A percentile compares a stretch with the other conserved stretches of the same genome.
Evolutionary conservation across 2,329 filamentous ascomycete species (phyloP).

Genomic region (Ilyonectria sp.): DNA sequence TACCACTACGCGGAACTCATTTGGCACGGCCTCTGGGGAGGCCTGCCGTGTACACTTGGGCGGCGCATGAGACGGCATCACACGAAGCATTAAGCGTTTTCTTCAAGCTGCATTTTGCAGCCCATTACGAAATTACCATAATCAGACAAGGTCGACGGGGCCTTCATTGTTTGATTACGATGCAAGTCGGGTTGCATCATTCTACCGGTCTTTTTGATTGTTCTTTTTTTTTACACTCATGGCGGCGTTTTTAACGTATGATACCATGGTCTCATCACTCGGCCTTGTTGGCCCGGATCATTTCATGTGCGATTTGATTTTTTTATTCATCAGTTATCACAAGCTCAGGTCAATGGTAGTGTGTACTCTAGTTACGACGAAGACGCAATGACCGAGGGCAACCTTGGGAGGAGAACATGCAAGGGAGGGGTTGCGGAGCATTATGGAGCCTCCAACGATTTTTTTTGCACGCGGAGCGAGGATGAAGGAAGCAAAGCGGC

Average conservation of each 20-base stretch:
- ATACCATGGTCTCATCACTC: slow-evolving; percentile 50
- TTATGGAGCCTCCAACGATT: slow-evolving; percentile 30
- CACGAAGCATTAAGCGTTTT: slow-evolving; percentile 49
- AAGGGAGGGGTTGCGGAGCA: slow-evolving; percentile 25
- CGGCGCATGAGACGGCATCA: slow-evolving; percentile 49
- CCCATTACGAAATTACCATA: slow-evolving; percentile 27
- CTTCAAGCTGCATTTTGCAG: slow-evolving; percentile 43
- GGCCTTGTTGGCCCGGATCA: slow-evolving; percentile 36
- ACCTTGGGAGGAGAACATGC: slow-evolving; percentile 41
- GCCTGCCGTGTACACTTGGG: slow-evolving; percentile 47
- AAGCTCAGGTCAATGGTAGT: slow-evolving; percentile 43
- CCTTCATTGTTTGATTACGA: slow-evolving; percentile 16
- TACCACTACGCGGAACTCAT: slow-evolving; percentile 37
- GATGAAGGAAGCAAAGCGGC: slow-evolving; percentile 19
- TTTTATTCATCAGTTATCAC: slow-evolving; percentile 38
- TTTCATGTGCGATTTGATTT: slow-evolving; percentile 28
- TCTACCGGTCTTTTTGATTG: slow-evolving; percentile 30
- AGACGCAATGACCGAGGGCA: slow-evolving; percentile 42
- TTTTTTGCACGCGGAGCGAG: slow-evolving; percentile 32
- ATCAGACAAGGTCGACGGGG: slow-evolving; percentile 21
- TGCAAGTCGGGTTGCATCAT: slow-evolving; percentile 26
- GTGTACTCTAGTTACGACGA: slow-evolving; percentile 49
- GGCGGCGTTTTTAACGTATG: slow-evolving; percentile 46
- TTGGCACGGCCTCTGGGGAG: slow-evolving; percentile 30
- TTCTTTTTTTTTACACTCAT: slow-evolving; percentile 41